Conservation (phyloP, 2,329 filamentous ascomycete genomes). For the Trichoderma gracile region DNA sequence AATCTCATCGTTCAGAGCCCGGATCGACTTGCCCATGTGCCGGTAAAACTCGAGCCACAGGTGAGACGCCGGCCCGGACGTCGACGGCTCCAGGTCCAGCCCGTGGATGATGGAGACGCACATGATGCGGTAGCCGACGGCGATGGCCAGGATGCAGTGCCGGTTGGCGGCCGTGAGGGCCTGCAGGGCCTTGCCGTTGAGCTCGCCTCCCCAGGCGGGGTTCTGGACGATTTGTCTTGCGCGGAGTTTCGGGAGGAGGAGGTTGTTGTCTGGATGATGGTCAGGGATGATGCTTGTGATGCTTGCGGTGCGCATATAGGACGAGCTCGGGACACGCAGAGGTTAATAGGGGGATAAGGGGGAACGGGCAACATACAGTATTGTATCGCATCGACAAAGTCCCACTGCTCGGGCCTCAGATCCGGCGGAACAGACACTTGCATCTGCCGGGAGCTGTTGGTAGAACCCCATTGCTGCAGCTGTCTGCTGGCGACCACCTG, state of each 20-base stretch:
- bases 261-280: conserved; percentile 11
- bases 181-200: conserved; percentile 8
- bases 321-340: background rate
- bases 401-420: conserved; percentile 21
- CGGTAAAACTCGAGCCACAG: conserved; percentile 21
- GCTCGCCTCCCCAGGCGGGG: background rate
- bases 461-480: background rate
- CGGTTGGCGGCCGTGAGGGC: conserved; percentile 9
- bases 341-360: background rate
- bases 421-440: conserved; percentile 18
- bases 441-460: background rate
- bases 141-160: conserved; percentile 20
- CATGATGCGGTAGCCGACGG: conserved; percentile 23
- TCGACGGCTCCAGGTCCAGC: conserved; percentile 11
- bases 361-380: conserved; percentile 10
- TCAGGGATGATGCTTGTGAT: background rate
- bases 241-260: conserved; percentile 6
- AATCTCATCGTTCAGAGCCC: conserved; percentile 20
- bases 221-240: conserved; percentile 19
- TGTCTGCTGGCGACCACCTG: conserved; percentile 6
- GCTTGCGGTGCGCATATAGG: too few relatives aligned
- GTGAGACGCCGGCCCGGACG: conserved; percentile 11
- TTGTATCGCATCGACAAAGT: conserved; percentile 19
- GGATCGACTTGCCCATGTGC: conserved; percentile 14
- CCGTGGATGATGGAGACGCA: conserved; percentile 14